Conservation (phyloP, 2,329 filamentous ascomycete species). For the Aspergillus alliaceus region DNA sequence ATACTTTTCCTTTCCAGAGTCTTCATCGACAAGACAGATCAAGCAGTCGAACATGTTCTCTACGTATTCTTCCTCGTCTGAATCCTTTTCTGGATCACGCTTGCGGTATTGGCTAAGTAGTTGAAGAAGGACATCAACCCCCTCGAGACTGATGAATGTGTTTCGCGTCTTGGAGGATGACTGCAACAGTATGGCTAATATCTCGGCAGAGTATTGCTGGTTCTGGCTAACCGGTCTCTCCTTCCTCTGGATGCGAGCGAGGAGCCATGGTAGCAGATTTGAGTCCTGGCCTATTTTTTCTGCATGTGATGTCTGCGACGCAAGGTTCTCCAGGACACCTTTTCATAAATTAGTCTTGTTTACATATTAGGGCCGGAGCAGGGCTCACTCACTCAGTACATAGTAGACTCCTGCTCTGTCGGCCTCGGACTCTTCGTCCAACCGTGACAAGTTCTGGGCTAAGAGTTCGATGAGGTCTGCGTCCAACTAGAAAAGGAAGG, state of each 20-base stretch:
- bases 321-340: slow-evolving; percentile 79
- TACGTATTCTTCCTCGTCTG: slow-evolving; percentile 90
- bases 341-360: slow-evolving; percentile 13
- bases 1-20: slow-evolving; percentile 74
- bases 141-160: slow-evolving; percentile 65
- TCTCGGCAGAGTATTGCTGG: slow-evolving; percentile 90
- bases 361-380: background rate
- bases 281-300: slow-evolving; percentile 71
- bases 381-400: slow-evolving; percentile 56
- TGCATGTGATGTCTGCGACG: slow-evolving; percentile 67
- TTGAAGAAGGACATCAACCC: slow-evolving; percentile 77
- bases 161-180: slow-evolving; percentile 66
- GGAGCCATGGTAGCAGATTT: slow-evolving; percentile 72
- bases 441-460: slow-evolving; percentile 64
- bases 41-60: slow-evolving; percentile 90
- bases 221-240: slow-evolving; percentile 78
- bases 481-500: slow-evolving; percentile 32
- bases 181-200: slow-evolving; percentile 85
- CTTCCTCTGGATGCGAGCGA: slow-evolving; percentile 68
- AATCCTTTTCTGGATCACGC: slow-evolving; percentile 79
- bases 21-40: slow-evolving; percentile 75
- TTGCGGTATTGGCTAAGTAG: slow-evolving; percentile 81
- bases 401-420: slow-evolving; percentile 88
- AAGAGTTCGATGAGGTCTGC: slow-evolving; percentile 44
- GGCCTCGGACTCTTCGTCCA: slow-evolving; percentile 70